Percentiles rank a stretch among this genome's conserved stretches.
Evolutionary conservation across 78 protist genomes (phyloP).

Genomic region (Bodo saltans): DNA sequence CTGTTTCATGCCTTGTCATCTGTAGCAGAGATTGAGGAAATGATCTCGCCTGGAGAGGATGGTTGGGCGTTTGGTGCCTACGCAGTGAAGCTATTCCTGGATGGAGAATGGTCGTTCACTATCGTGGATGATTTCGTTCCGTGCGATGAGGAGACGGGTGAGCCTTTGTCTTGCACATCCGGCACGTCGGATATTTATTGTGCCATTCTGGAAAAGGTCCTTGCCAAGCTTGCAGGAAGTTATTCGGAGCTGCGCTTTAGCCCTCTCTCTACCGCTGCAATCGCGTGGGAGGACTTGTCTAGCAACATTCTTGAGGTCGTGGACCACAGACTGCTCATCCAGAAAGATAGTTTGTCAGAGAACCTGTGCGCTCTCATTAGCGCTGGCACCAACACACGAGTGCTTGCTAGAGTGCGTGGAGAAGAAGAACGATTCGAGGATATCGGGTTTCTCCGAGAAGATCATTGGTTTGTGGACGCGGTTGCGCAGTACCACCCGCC

Average conservation of each 20-base stretch:
- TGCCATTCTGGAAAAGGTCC: conserved; percentile 8
- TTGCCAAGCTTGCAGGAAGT: background rate
- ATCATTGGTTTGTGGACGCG: background rate
- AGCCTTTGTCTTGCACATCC: background rate
- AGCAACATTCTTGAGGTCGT: background rate
- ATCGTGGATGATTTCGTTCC: conserved; percentile 33
- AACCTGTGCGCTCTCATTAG: background rate
- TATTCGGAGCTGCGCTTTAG: background rate
- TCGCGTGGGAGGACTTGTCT: conserved; percentile 9
- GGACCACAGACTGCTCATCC: background rate
- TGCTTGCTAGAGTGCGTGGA: background rate
- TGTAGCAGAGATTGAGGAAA: background rate
- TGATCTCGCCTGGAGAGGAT: background rate
- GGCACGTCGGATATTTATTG: background rate
- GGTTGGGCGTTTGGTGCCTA: background rate
- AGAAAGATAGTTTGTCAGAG: too few species aligned
- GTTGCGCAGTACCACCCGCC: background rate
- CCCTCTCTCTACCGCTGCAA: background rate
- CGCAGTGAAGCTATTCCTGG: background rate
- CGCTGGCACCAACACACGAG: background rate
- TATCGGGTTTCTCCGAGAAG: background rate
- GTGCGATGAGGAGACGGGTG: background rate
- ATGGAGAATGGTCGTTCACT: background rate
- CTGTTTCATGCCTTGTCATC: background rate
- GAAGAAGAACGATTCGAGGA: background rate